Conservation (phyloP, 306 rosid genomes). For the Trifolium dubium region DNA sequence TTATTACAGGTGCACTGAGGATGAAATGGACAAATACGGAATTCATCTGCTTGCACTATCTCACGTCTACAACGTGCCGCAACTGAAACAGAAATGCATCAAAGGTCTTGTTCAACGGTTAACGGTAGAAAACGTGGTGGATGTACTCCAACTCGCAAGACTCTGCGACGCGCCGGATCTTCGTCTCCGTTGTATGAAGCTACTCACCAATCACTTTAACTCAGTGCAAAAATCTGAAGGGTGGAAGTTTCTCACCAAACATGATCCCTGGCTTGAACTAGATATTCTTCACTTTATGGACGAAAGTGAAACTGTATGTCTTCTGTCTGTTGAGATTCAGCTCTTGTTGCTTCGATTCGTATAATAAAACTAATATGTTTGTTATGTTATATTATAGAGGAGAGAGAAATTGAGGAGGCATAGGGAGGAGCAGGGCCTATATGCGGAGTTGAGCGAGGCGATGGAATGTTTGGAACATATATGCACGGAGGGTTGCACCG, state of each 20-base stretch:
- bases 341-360: no score
- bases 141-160: constrained; percentile 79
- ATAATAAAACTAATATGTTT: no score
- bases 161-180: constrained; percentile 97
- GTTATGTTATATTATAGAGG: constrained; percentile 58
- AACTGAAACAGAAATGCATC: constrained; percentile 70
- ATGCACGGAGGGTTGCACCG: constrained; percentile 82
- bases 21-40: constrained; percentile 71
- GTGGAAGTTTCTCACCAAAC: constrained; percentile 75
- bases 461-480: constrained; percentile 98
- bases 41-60: constrained; percentile 82
- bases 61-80: constrained; percentile 82
- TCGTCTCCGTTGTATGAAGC: constrained; percentile 72
- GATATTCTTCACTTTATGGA: constrained; percentile 79
- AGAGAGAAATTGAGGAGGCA: constrained; percentile 60
- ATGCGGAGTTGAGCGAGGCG: constrained; percentile 77
- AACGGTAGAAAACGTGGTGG: constrained; percentile 77
- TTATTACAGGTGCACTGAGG: constrained; percentile 62
- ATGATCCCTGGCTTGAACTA: constrained; percentile 90
- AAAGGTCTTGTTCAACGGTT: constrained; percentile 64
- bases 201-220: constrained; percentile 62
- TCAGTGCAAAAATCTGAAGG: constrained; percentile 81
- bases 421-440: constrained; percentile 64
- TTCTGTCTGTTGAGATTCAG: not conserved
- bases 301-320: constrained; percentile 72